These are phyloP conservation scores for Chlorella sp. DNA, from an alignment of 139 green algal species.

Conservation along the genomic window DNA sequence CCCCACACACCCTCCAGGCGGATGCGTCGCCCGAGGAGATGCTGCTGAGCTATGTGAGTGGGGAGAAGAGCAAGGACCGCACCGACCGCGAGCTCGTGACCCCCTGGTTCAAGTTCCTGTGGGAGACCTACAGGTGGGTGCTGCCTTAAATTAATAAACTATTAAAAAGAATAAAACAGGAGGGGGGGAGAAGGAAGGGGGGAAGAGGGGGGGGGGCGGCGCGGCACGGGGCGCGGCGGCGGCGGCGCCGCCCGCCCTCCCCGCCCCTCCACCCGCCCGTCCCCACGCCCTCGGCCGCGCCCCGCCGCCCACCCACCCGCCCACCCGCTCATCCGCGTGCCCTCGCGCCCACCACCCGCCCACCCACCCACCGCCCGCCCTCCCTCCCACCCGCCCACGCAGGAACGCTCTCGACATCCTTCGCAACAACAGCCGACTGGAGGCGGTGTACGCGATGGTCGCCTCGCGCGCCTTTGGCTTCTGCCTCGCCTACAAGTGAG, in stretches of 20 bases:
- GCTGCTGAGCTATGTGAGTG: constrained; percentile 95
- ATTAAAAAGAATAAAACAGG: not conserved
- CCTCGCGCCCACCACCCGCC: not conserved
- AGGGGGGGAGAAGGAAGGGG: not conserved
- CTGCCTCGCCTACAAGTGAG: constrained; percentile 97
- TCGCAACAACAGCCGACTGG: constrained; percentile 97
- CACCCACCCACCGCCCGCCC: not conserved
- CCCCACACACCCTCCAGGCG: constrained; percentile 89
- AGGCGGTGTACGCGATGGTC: constrained; percentile 93
- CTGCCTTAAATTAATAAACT: not conserved
- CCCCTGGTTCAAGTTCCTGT: constrained; percentile 99
- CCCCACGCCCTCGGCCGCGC: too few relatives aligned
- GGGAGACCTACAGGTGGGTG: constrained; percentile 95
- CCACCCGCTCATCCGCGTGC: too few relatives aligned
- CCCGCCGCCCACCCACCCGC: too few relatives aligned
- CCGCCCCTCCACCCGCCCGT: too few relatives aligned
- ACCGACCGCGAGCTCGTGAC: constrained; percentile 96
- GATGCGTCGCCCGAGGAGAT: constrained; percentile 96
- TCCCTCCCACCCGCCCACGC: not conserved
- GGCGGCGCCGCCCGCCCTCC: too few relatives aligned
- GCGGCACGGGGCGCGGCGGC: not conserved
- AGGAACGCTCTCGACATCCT: constrained; percentile 90
- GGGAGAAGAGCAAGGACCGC: constrained; percentile 92
- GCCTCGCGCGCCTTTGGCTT: constrained; percentile 83
- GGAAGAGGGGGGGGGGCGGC: not conserved